Evolutionary conservation across 176 grass and related monocot species (phyloP).

Genomic region (Alloteropsis semialata): DNA sequence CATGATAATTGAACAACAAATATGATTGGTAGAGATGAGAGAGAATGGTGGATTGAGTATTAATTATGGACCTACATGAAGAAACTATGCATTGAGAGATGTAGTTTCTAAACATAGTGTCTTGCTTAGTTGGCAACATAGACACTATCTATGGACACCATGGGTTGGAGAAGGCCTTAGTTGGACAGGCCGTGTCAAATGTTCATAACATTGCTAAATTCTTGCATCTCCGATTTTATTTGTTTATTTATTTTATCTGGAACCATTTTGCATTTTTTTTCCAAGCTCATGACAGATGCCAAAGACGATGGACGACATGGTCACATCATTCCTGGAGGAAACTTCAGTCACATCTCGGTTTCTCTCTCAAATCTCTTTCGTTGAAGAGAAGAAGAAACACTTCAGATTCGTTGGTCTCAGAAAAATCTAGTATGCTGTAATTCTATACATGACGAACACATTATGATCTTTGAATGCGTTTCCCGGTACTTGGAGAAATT

Average conservation of each 20-base stretch:
- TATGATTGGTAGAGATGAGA: no score
- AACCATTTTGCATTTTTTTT: neutral
- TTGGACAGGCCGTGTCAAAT: conserved; percentile 39
- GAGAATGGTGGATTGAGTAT: no score
- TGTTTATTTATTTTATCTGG: neutral
- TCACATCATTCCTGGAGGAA: neutral
- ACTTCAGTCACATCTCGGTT: neutral
- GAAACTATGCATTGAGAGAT: no score
- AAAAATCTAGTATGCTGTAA: neutral
- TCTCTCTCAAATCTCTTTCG: neutral
- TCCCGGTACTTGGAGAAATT: neutral
- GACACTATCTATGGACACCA: no score
- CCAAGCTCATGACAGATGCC: conserved; percentile 15
- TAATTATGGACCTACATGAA: no score
- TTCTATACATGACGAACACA: neutral
- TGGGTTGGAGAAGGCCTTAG: no score
- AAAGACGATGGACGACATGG: conserved; percentile 1
- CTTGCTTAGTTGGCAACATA: no score
- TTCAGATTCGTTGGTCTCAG: neutral
- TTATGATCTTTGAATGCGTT: neutral
- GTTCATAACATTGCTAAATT: neutral
- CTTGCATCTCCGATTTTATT: neutral
- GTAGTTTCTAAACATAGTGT: no score
- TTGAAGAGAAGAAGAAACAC: neutral
- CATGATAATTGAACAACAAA: no score